phyloP scores from a whole-genome alignment of 495 filamentous ascomycete genomes.

The Pseudoneurospora amorphoporcata region DNA sequence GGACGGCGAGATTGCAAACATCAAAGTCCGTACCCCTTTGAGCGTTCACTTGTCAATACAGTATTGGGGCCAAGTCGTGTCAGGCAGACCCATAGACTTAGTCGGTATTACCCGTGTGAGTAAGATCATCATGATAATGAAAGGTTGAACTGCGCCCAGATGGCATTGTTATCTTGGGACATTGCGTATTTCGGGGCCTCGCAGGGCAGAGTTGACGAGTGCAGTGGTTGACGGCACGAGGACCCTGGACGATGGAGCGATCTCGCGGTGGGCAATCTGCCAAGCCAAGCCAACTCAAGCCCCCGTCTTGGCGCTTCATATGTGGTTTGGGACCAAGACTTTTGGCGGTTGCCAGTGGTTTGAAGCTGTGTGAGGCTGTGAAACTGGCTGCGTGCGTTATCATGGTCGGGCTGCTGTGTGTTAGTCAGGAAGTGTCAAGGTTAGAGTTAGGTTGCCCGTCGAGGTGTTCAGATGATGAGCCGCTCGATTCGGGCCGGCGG shows the following conservation, averaged over 20 bases:
- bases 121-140: background rate
- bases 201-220: background rate
- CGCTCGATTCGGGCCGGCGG: background rate
- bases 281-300: background rate
- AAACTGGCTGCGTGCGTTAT: background rate
- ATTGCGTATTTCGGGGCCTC: background rate
- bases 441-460: too few relatives aligned
- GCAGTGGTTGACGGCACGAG: background rate
- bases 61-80: background rate
- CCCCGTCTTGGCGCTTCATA: background rate
- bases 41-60: background rate
- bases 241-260: background rate
- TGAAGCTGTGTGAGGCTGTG: background rate
- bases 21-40: background rate
- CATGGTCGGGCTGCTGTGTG: background rate
- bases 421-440: too few relatives aligned
- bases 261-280: background rate
- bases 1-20: background rate
- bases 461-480: too few relatives aligned
- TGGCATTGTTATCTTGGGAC: background rate
- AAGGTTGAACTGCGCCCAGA: background rate
- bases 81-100: background rate
- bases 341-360: background rate
- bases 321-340: background rate
- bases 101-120: background rate